Base-by-base conservation (phyloP, 1,139 yeast genomes). In the Geotrichum reessii region DNA sequence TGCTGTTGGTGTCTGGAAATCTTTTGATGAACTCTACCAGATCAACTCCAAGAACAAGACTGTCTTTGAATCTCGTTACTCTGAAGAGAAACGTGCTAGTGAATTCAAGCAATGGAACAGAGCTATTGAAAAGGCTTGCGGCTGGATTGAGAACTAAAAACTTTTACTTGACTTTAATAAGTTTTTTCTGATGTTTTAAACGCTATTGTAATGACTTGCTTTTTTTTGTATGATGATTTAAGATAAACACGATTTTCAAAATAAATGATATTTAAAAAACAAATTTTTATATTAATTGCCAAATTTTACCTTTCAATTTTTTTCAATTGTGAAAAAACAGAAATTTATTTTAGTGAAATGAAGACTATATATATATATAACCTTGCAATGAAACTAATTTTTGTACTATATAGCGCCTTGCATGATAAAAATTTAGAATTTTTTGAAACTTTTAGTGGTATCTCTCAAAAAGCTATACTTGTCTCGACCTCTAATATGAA, bases 91-190 rank as follows among this genome's bases (percentile, higher is more conserved):
- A 56, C 79, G 96, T 70, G 81, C 87, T 70, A 76, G 76, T 63
- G 78, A 76, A 66, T 87, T 93, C 89, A 78, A 75, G 62, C 76
- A 86, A 66, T 90, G 97, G 97, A 90, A 87, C 70, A 80, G 81
- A 54, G 97, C 95, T 8, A 81, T 90, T 42, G 83, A 81, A 64
- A 81, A 93, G 69, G 86, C 95, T 37, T 79, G 75, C 64, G 91
- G 89, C 56, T 90, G 97, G 97, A 75, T 86, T 61, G 63, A 61
- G 31, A 47, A 53, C 28, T 46, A 46, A 17, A 46, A 17, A 12
- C 48, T 46, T 37, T 37, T 19, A 37, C 44, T 8, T n/a, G n/a
- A n/a, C n/a, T 37, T 31, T 31, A 33, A 37, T n/a, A 37, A 37
- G 17, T 37, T 37, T 2, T 37, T 7, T 37, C 44, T 37, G 44